phyloP scores from a whole-genome alignment of 2,329 filamentous ascomycete genomes.

The Beauveria bassiana region DNA sequence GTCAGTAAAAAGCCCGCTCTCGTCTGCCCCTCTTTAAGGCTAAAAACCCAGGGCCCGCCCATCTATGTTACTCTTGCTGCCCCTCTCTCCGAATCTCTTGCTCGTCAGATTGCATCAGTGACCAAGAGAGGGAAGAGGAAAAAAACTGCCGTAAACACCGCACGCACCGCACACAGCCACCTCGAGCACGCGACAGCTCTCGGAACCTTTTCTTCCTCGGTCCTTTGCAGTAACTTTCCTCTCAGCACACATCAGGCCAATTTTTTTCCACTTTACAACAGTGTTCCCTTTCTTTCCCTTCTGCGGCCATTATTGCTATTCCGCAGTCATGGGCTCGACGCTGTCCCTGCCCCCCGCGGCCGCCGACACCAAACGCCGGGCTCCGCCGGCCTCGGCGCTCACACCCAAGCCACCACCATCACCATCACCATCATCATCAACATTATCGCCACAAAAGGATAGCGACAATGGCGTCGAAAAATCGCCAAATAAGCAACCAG shows the following conservation, averaged over 20 bases:
- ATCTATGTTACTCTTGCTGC: not conserved
- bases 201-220: not conserved
- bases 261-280: not conserved
- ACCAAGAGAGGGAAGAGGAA: not conserved
- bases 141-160: slow-evolving; percentile 8
- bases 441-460: not conserved
- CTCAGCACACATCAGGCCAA: not conserved
- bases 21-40: not conserved
- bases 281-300: not conserved
- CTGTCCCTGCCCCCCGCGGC: slow-evolving; percentile 1
- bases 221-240: not conserved
- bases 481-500: too few relatives aligned
- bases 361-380: slow-evolving; percentile 1
- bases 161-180: slow-evolving; percentile 1
- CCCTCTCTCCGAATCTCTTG: not conserved
- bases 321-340: slow-evolving; percentile 7
- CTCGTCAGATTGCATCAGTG: slow-evolving; percentile 9
- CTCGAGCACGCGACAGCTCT: slow-evolving; percentile 1
- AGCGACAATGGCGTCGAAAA: not conserved
- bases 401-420: not conserved
- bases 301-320: not conserved
- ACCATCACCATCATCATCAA: not conserved
- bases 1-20: not conserved
- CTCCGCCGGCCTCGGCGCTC: slow-evolving; percentile 1
- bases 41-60: not conserved